phyloP scores from a whole-genome alignment of 148 eudicot genomes.

The Rhododendron vialii region DNA sequence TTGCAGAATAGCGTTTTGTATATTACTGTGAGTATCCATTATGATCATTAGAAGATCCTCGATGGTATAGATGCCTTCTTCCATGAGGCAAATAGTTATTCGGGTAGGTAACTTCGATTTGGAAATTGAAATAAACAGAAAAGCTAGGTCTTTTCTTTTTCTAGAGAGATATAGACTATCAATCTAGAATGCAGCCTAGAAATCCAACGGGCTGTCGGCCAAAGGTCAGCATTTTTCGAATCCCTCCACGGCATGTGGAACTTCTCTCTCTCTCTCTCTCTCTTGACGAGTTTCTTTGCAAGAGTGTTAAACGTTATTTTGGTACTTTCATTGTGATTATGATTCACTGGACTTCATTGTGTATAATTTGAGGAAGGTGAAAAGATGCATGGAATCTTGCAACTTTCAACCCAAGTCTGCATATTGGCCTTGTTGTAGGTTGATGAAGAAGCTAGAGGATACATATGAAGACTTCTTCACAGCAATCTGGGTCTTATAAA shows the following conservation, averaged over 20 bases:
- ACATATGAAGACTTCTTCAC: not conserved
- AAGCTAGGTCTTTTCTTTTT: no score
- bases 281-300: not conserved
- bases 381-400: not conserved
- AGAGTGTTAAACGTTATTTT: not conserved
- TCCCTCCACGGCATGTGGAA: not conserved
- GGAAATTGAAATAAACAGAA: no score
- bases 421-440: not conserved
- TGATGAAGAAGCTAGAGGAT: no score
- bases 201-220: no score
- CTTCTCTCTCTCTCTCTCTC: not conserved
- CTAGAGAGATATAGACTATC: no score
- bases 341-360: not conserved
- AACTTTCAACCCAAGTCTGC: not conserved
- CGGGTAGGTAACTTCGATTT: no score
- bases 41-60: no score
- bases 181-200: no score
- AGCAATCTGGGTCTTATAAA: not conserved
- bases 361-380: not conserved
- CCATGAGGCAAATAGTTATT: no score
- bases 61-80: not conserved
- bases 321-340: not conserved
- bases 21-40: not conserved
- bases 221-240: not conserved
- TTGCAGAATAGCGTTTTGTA: not conserved